Evolutionary conservation across 2,329 filamentous ascomycete genomes (phyloP).

Genomic region (Calonectria honghensis): DNA sequence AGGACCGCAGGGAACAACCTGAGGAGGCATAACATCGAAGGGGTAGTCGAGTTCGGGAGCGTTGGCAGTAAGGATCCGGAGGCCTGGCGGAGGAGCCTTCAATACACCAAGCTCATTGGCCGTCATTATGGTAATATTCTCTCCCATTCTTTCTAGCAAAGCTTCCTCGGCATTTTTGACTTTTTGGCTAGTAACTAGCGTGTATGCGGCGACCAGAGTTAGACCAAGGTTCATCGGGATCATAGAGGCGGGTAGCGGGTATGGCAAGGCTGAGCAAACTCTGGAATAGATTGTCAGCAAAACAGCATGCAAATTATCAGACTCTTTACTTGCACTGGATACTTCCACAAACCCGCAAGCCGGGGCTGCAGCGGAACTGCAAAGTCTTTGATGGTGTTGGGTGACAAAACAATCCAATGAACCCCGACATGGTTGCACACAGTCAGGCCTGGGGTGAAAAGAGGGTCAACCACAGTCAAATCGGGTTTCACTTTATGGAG

Average conservation of each 20-base stretch:
- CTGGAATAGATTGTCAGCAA: not conserved
- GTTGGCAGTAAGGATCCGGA: slow-evolving; percentile 22
- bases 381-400: slow-evolving; percentile 37
- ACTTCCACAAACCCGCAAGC: slow-evolving; percentile 29
- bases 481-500: slow-evolving; percentile 15
- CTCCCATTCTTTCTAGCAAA: not conserved
- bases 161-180: not conserved
- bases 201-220: slow-evolving; percentile 7
- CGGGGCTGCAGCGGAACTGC: slow-evolving; percentile 22
- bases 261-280: slow-evolving; percentile 29
- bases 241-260: slow-evolving; percentile 1
- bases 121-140: slow-evolving; percentile 11
- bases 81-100: slow-evolving; percentile 12
- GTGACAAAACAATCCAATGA: slow-evolving; percentile 28
- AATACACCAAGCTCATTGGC: slow-evolving; percentile 24
- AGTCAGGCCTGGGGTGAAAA: slow-evolving; percentile 29
- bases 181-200: slow-evolving; percentile 24
- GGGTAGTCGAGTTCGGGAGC: slow-evolving; percentile 22
- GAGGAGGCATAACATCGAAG: not conserved
- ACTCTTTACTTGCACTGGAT: slow-evolving; percentile 2
- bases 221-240: slow-evolving; percentile 25
- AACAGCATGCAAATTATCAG: not conserved
- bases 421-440: slow-evolving; percentile 20
- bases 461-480: slow-evolving; percentile 26
- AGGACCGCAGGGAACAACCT: slow-evolving; percentile 15